Percentiles rank a stretch among this genome's conserved stretches.
Evolutionary conservation across 2,329 filamentous ascomycete species (phyloP).

Genomic region (Ceratocystis harringtonii): DNA sequence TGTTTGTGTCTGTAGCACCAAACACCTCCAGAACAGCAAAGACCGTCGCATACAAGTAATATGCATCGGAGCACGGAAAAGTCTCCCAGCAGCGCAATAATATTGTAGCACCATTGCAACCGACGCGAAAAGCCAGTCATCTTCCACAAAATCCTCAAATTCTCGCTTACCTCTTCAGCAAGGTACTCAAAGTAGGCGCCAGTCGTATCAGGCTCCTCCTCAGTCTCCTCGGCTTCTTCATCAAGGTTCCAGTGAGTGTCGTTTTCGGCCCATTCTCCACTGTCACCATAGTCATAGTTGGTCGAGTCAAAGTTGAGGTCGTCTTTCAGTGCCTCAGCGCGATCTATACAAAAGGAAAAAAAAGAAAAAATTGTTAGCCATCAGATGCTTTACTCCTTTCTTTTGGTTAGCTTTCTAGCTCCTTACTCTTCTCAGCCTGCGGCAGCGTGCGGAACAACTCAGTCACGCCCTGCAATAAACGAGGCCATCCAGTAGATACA

Average conservation of each 20-base stretch:
- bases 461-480: conserved; percentile 75
- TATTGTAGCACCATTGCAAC: too few species aligned
- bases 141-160: conserved; percentile 16
- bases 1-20: too few species aligned
- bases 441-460: conserved; percentile 85
- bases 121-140: conserved; percentile 14
- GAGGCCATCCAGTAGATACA: conserved; percentile 87
- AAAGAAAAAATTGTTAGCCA: background rate
- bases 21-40: too few species aligned
- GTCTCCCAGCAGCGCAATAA: too few species aligned
- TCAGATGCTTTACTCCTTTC: too few species aligned
- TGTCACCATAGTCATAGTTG: conserved; percentile 49
- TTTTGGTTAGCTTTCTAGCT: too few species aligned
- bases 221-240: conserved; percentile 51
- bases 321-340: conserved; percentile 81
- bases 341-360: conserved; percentile 36
- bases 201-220: conserved; percentile 73
- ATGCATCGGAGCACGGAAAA: too few species aligned
- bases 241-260: conserved; percentile 69
- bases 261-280: conserved; percentile 71
- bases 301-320: conserved; percentile 58
- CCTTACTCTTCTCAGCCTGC: conserved; percentile 65
- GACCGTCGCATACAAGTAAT: too few species aligned
- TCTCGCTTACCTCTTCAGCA: conserved; percentile 58
- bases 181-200: conserved; percentile 91